phyloP scores from a whole-genome alignment of 2,329 filamentous ascomycete genomes.

The Eurotiales sp. region DNA sequence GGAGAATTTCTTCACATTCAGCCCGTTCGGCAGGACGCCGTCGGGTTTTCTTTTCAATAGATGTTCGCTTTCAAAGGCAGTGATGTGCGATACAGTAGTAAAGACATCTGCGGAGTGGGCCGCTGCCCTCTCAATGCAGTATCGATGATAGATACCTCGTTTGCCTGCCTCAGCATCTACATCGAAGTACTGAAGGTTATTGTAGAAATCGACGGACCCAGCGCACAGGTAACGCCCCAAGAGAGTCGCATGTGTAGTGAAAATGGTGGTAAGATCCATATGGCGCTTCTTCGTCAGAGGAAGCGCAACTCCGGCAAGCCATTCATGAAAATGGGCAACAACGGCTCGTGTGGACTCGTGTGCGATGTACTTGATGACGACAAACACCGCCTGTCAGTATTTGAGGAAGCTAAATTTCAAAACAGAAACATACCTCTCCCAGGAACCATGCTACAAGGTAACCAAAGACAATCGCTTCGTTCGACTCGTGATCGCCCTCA shows the following conservation, averaged over 20 bases:
- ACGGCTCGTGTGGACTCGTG: conserved; percentile 90
- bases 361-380: conserved; percentile 68
- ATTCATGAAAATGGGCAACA: conserved; percentile 98
- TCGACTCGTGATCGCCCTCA: conserved; percentile 87
- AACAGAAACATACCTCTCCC: conserved; percentile 68
- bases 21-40: conserved; percentile 89
- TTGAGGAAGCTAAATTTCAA: background rate
- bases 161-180: conserved; percentile 96
- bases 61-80: conserved; percentile 96
- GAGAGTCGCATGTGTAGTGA: conserved; percentile 95
- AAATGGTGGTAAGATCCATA: conserved; percentile 96
- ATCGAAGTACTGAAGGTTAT: conserved; percentile 95
- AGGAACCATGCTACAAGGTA: conserved; percentile 98
- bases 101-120: conserved; percentile 94
- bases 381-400: conserved; percentile 15
- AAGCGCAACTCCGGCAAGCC: conserved; percentile 90
- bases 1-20: conserved; percentile 98
- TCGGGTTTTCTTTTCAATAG: conserved; percentile 96
- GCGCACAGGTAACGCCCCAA: conserved; percentile 95
- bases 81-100: conserved; percentile 98
- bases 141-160: conserved; percentile 96
- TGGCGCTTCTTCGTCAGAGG: conserved; percentile 88
- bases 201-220: conserved; percentile 98
- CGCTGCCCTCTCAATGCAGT: conserved; percentile 94
- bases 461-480: conserved; percentile 95